Percentiles rank a stretch among this genome's conserved stretches.
Conservation (phyloP, 768 basidiomycete genomes). For the Tylopilus sp. region DNA sequence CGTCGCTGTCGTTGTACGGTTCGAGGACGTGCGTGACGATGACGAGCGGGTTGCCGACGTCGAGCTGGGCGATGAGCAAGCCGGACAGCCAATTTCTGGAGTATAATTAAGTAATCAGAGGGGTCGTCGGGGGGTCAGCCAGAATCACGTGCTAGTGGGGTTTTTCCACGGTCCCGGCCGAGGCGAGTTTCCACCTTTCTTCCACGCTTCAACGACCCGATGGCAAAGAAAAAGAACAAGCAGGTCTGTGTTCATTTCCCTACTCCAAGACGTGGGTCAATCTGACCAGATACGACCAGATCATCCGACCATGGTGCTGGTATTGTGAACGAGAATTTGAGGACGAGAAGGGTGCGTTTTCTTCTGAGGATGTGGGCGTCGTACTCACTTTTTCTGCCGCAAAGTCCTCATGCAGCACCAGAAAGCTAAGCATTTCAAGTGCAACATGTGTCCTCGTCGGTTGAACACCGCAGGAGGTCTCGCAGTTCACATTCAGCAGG, state of each 20-base stretch:
- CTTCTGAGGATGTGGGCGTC: not conserved
- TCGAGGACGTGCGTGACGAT: slow-evolving; percentile 8
- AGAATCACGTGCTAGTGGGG: slow-evolving; percentile 4
- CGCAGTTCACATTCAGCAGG: slow-evolving; percentile 97
- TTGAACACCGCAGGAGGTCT: slow-evolving; percentile 97
- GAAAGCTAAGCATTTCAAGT: slow-evolving; percentile 99
- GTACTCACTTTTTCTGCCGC: not conserved
- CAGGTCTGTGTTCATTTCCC: slow-evolving; percentile 20
- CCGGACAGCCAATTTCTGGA: not conserved
- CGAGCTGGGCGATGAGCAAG: slow-evolving; percentile 1
- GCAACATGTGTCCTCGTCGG: slow-evolving; percentile 90
- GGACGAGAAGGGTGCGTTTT: slow-evolving; percentile 86
- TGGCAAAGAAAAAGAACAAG: slow-evolving; percentile 58
- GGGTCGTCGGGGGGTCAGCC: slow-evolving; percentile 3
- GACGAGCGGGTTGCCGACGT: slow-evolving; percentile 2
- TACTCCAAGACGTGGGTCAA: not conserved
- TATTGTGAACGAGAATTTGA: slow-evolving; percentile 99
- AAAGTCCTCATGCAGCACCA: slow-evolving; percentile 98
- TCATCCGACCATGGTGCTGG: slow-evolving; percentile 96
- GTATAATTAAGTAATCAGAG: slow-evolving; percentile 17
- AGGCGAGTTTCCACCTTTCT: slow-evolving; percentile 9
- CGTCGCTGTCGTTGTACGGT: slow-evolving; percentile 1
- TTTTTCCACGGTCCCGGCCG: slow-evolving; percentile 17
- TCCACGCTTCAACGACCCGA: slow-evolving; percentile 22
- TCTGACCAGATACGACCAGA: slow-evolving; percentile 42